These are phyloP conservation scores for Flaveria ramosissima DNA, from an alignment of 129 eudicot species.

Conservation along the genomic window DNA sequence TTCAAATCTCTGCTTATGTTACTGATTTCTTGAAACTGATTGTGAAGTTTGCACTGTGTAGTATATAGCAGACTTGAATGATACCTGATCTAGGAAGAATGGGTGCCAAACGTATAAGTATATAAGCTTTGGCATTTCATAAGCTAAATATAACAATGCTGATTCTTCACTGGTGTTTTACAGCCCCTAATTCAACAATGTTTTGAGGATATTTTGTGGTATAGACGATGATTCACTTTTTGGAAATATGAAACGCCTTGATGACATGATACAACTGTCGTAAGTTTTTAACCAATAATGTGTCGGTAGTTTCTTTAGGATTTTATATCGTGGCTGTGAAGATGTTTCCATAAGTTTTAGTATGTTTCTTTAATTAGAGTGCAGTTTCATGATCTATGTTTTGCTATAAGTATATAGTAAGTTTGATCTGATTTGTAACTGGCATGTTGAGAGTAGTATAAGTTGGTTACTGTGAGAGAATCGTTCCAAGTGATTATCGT, in stretches of 20 bases:
- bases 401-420: slow-evolving; percentile 4
- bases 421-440: slow-evolving; percentile 13
- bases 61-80: not conserved
- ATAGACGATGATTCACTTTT: not conserved
- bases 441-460: slow-evolving; percentile 13
- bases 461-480: slow-evolving; percentile 19
- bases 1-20: not conserved
- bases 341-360: not conserved
- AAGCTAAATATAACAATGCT: not conserved
- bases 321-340: not conserved
- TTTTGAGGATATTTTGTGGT: not conserved
- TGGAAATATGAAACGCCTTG: not conserved
- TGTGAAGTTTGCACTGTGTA: slow-evolving; percentile 8
- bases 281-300: not conserved
- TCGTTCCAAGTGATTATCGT: not conserved
- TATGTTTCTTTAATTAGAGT: not conserved
- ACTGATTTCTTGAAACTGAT: slow-evolving; percentile 6
- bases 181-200: too few species aligned
- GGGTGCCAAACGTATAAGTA: not conserved
- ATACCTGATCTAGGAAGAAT: slow-evolving; percentile 10
- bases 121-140: too few species aligned
- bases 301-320: not conserved
- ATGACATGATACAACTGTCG: not conserved
- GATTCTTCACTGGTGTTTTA: too few species aligned
- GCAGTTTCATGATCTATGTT: slow-evolving; percentile 13